Evolutionary conservation across 805 yeast genomes (phyloP).

Genomic region (Saccharomycopsis amapae): DNA sequence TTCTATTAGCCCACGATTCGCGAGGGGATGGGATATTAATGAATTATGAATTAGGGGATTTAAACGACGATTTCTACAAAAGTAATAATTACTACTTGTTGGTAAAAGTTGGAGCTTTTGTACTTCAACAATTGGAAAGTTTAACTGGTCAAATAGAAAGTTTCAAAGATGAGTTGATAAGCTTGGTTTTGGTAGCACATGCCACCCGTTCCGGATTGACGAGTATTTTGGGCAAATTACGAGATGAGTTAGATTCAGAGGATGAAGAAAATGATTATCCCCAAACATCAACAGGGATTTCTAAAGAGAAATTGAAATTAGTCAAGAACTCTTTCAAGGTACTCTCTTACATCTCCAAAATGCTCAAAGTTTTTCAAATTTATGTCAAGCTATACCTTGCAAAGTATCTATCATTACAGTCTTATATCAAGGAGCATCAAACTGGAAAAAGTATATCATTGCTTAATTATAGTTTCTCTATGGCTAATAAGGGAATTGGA

Average conservation of each 20-base stretch:
- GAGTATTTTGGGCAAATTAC: too few relatives aligned
- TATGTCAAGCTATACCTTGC: conserved; percentile 15
- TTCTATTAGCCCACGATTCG: neutral
- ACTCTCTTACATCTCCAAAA: neutral
- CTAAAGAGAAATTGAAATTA: neutral
- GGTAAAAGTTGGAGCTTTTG: conserved; percentile 13
- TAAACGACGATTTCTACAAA: conserved; percentile 14
- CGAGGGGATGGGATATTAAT: conserved; percentile 5
- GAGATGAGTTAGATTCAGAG: conserved; percentile 1
- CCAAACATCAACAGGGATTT: neutral
- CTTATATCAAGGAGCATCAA: conserved; percentile 12
- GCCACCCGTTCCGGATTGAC: too few relatives aligned
- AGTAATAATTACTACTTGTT: conserved; percentile 16
- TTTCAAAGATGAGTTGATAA: conserved; percentile 4
- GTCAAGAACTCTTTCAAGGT: neutral
- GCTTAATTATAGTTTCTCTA: conserved; percentile 13
- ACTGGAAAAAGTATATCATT: conserved; percentile 15
- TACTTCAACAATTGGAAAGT: conserved; percentile 5
- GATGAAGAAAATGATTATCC: neutral
- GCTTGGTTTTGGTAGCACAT: too few relatives aligned
- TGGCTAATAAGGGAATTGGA: neutral
- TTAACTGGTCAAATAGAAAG: conserved; percentile 4
- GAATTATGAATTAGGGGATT: conserved; percentile 14
- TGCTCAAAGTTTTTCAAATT: conserved; percentile 6
- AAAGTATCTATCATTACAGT: conserved; percentile 14